Evolutionary conservation across 192 early-diverging fungal genomes (phyloP).

Genomic region (Gaertneriomyces sp.): DNA sequence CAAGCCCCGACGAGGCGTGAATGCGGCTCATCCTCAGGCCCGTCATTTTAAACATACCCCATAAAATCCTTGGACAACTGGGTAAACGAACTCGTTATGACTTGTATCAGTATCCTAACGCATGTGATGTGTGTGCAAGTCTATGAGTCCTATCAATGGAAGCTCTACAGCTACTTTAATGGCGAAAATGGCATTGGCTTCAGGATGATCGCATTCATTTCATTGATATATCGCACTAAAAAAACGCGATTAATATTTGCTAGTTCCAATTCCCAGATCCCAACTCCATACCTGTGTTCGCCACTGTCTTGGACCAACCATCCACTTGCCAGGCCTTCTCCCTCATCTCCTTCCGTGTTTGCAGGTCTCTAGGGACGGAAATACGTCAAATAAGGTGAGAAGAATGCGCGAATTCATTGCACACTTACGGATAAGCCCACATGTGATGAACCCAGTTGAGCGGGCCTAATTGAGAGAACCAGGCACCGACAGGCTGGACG

Average conservation of each 20-base stretch:
- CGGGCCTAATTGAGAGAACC: conserved; percentile 89
- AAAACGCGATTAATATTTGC: background rate
- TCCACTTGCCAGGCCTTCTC: conserved; percentile 92
- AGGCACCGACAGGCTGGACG: conserved; percentile 90
- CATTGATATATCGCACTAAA: conserved; percentile 71
- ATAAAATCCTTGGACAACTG: too few relatives aligned
- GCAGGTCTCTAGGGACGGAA: conserved; percentile 59
- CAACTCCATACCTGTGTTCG: conserved; percentile 69
- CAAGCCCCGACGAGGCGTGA: too few relatives aligned
- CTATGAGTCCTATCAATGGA: too few relatives aligned
- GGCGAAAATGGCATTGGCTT: conserved; percentile 73
- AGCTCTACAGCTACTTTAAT: conserved; percentile 48
- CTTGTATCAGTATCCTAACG: too few relatives aligned
- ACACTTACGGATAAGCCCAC: conserved; percentile 79
- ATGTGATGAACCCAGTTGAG: conserved; percentile 90
- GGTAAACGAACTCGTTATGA: too few relatives aligned
- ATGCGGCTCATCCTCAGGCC: too few relatives aligned
- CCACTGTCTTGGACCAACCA: conserved; percentile 89
- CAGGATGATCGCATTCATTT: conserved; percentile 79
- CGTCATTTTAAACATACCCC: too few relatives aligned
- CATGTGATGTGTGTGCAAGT: too few relatives aligned
- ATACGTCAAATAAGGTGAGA: background rate
- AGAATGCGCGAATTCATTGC: background rate
- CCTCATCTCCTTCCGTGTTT: conserved; percentile 82
- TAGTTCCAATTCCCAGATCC: background rate